Evolutionary conservation across 2,329 filamentous ascomycete genomes (phyloP).

Genomic region (Gliomastix tumulicola): DNA sequence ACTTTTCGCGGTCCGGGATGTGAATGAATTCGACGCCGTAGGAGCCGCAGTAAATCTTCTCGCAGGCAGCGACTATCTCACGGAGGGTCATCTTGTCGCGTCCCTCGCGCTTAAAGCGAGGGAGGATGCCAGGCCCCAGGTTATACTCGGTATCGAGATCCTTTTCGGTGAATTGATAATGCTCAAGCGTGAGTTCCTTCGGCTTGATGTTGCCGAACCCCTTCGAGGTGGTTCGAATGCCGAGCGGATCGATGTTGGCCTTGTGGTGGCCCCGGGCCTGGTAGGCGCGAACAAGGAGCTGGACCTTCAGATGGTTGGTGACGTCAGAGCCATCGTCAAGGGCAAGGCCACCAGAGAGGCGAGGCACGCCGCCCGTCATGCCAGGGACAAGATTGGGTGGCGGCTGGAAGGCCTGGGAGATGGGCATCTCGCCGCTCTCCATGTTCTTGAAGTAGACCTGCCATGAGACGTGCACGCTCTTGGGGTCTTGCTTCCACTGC

Average conservation of each 20-base stretch:
- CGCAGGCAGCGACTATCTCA: slow-evolving; percentile 88
- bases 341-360: slow-evolving; percentile 62
- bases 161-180: slow-evolving; percentile 92
- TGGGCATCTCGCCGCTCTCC: slow-evolving; percentile 96
- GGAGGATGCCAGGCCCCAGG: slow-evolving; percentile 89
- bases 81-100: slow-evolving; percentile 94
- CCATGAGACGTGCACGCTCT: slow-evolving; percentile 96
- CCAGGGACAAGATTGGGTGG: slow-evolving; percentile 86
- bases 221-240: slow-evolving; percentile 53
- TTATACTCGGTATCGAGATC: slow-evolving; percentile 89
- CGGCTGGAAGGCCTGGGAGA: slow-evolving; percentile 93
- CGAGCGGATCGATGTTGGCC: slow-evolving; percentile 91
- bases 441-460: slow-evolving; percentile 99
- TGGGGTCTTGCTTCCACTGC: slow-evolving; percentile 90
- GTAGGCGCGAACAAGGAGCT: slow-evolving; percentile 93
- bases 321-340: slow-evolving; percentile 71
- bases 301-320: slow-evolving; percentile 95
- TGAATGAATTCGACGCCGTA: slow-evolving; percentile 98
- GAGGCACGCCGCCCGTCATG: slow-evolving; percentile 67
- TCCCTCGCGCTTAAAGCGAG: slow-evolving; percentile 80
- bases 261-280: slow-evolving; percentile 98
- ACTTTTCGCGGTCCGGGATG: slow-evolving; percentile 93
- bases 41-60: slow-evolving; percentile 94
- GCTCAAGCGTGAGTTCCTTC: slow-evolving; percentile 84
- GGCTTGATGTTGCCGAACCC: slow-evolving; percentile 40